Conservation (phyloP, 805 yeast genomes). For the Cyberlindnera xylosilytica region DNA sequence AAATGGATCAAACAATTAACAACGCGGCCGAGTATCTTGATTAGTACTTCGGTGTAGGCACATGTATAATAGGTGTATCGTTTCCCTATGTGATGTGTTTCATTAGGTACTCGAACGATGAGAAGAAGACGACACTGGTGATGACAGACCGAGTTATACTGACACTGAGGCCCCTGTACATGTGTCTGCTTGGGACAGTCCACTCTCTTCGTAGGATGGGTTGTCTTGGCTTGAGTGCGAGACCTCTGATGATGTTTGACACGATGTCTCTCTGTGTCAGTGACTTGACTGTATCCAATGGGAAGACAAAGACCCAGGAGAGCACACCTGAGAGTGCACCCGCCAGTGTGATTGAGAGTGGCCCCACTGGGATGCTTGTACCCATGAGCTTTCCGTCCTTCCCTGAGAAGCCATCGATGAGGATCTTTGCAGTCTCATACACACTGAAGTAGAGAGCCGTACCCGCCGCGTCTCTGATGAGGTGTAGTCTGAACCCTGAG, state of each 20-base stretch:
- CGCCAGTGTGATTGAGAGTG: conserved; percentile 54
- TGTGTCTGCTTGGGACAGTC: conserved; percentile 41
- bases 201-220: conserved; percentile 34
- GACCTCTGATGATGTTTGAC: conserved; percentile 56
- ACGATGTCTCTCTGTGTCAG: conserved; percentile 73
- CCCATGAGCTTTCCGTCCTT: conserved; percentile 31
- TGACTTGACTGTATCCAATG: conserved; percentile 78
- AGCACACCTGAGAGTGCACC: conserved; percentile 80
- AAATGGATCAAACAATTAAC: not conserved
- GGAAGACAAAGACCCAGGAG: conserved; percentile 74
- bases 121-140: conserved; percentile 73
- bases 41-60: no score
- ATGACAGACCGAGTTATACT: conserved; percentile 68
- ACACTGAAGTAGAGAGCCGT: conserved; percentile 71
- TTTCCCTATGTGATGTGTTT: conserved; percentile 47
- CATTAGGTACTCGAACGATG: conserved; percentile 69
- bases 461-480: conserved; percentile 65
- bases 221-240: conserved; percentile 39
- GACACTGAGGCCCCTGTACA: conserved; percentile 78
- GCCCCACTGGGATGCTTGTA: conserved; percentile 30
- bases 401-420: conserved; percentile 30
- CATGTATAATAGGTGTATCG: no score
- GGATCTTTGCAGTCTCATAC: conserved; percentile 69
- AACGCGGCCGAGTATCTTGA: no score
- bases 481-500: conserved; percentile 69